Conservation (phyloP, 2,329 filamentous ascomycete species). For the Botrytis aclada region DNA sequence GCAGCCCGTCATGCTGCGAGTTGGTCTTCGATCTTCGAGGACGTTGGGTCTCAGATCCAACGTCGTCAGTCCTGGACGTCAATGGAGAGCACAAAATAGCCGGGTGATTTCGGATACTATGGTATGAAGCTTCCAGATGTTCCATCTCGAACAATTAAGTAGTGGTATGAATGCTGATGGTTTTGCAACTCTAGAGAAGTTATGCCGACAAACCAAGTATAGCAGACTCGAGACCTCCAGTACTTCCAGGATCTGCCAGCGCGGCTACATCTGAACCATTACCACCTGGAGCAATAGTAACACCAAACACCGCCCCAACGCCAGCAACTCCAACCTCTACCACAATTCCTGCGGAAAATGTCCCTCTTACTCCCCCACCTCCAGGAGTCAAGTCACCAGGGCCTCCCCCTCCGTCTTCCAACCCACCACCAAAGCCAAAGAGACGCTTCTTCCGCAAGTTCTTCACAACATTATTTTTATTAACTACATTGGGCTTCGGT, state of each 20-base stretch:
- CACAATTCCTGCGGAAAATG: slow-evolving; percentile 48
- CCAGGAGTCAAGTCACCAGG: slow-evolving; percentile 39
- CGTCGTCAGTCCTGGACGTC: slow-evolving; percentile 52
- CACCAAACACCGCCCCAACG: slow-evolving; percentile 24
- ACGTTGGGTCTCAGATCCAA: slow-evolving; percentile 54
- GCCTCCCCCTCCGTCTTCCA: slow-evolving; percentile 40
- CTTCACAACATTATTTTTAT: slow-evolving; percentile 70
- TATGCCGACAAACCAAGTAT: slow-evolving; percentile 54
- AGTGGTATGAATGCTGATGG: slow-evolving; percentile 24
- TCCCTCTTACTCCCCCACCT: slow-evolving; percentile 47
- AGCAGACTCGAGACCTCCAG: slow-evolving; percentile 47
- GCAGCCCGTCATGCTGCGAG: slow-evolving; percentile 64
- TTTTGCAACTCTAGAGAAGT: slow-evolving; percentile 47
- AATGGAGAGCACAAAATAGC: slow-evolving; percentile 53
- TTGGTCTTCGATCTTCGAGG: slow-evolving; percentile 63
- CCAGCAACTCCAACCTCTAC: slow-evolving; percentile 40
- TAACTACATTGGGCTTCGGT: slow-evolving; percentile 75
- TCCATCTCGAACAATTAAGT: slow-evolving; percentile 22
- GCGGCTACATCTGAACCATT: slow-evolving; percentile 39
- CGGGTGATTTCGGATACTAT: slow-evolving; percentile 37
- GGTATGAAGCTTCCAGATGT: slow-evolving; percentile 37
- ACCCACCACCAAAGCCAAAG: slow-evolving; percentile 52
- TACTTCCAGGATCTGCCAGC: slow-evolving; percentile 50
- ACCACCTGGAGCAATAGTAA: slow-evolving; percentile 36
- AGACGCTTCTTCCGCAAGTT: slow-evolving; percentile 71